Base-by-base conservation (phyloP, 768 basidiomycete genomes). In the Mycena latifolia region DNA sequence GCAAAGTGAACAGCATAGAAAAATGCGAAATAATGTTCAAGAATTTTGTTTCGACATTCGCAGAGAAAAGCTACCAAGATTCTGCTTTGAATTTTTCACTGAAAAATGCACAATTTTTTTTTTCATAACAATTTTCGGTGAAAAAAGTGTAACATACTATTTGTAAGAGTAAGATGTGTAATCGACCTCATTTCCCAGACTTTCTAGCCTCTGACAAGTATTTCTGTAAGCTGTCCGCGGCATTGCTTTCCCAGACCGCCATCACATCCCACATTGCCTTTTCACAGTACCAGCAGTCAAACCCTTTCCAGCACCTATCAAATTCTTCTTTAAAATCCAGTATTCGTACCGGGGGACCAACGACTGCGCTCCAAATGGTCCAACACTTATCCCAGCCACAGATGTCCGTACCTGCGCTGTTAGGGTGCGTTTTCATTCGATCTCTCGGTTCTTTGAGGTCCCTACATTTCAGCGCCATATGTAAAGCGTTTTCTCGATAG, bases 301-400 rank as follows among this genome's bases (percentile, higher is more conserved):
- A 58, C 20, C 33, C 56, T 58, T 58, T 58, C 56, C 56, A 58
- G 56, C 56, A 58, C 56, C 56, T 58, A 58, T 58, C 45, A 58
- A 58, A 58, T 58, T 58, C 56, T 58, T 58, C 56, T 35, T 47
- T 22, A 58, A 58, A 58, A 47, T 58, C 45, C 46, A 58, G 45
- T 47, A 58, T 48, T 58, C 56, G 56, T 48, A 58, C 56, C 46
- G 56, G 56, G 45, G 56, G 56, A 48, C 45, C 56, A 48, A 35
- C 29, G 31, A 48, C 45, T 58, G 56, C 46, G 45, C 56, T 58
- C 56, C 56, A 58, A 58, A 58, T 29, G 56, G 31, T 25, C 56
- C 56, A 58, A 35, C 45, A 58, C 56, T 27, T 58, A 58, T 58
- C 56, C 56, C 56, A 58, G 56, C 56, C 56, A 48, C 56, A 58